phyloP scores from a whole-genome alignment of 176 grass and related monocot genomes.

The Elaeis guineensis region DNA sequence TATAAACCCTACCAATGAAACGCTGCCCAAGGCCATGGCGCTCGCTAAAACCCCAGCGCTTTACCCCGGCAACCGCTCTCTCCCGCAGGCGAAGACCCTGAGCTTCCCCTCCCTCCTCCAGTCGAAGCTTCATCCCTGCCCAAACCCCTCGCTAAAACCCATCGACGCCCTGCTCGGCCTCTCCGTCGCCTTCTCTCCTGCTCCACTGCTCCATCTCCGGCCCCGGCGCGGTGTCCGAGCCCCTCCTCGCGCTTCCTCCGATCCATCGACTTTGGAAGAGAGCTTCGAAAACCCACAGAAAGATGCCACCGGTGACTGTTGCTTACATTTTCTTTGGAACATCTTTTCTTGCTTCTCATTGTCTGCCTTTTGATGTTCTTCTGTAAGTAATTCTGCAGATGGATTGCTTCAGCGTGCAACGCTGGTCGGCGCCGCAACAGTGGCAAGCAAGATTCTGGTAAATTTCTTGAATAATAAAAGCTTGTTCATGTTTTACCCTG shows the following conservation, averaged over 20 bases:
- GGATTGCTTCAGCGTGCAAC: constrained; percentile 1
- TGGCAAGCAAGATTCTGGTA: constrained; percentile 14
- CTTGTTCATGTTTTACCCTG: neutral
- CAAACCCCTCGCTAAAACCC: neutral
- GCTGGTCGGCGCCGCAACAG: neutral
- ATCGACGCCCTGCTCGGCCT: neutral
- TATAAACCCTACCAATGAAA: too few relatives aligned
- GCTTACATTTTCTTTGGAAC: neutral
- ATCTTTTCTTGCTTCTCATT: neutral
- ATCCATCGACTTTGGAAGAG: neutral
- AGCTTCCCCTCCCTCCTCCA: neutral
- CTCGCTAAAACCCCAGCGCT: neutral
- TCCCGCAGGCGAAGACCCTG: neutral
- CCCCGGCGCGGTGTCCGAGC: neutral
- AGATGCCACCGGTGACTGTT: neutral
- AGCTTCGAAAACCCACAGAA: neutral
- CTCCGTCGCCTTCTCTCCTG: neutral
- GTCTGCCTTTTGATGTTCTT: neutral
- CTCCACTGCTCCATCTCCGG: neutral
- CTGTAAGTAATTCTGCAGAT: neutral
- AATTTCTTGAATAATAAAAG: neutral
- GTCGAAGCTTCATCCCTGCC: neutral
- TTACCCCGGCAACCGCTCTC: neutral
- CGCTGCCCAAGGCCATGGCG: neutral
- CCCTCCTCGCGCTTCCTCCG: neutral